A percentile compares a stretch with the other conserved stretches of the same genome.
Evolutionary conservation across 345 rosid species (phyloP).

Genomic region (Carallia pectinifolia): DNA sequence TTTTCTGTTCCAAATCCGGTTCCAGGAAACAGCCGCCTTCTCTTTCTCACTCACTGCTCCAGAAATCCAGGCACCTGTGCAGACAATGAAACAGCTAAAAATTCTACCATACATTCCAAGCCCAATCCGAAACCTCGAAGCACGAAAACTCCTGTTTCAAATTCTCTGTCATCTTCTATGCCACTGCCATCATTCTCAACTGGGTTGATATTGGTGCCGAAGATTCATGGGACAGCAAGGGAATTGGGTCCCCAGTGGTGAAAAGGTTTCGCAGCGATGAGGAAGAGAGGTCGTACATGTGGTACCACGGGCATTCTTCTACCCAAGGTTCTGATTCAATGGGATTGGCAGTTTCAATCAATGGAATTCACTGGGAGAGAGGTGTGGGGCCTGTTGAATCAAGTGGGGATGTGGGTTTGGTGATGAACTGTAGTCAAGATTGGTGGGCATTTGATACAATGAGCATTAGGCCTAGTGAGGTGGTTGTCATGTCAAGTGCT

Average conservation of each 20-base stretch:
- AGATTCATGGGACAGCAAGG: slow-evolving; percentile 64
- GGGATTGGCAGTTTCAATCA: slow-evolving; percentile 72
- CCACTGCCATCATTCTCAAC: slow-evolving; percentile 14
- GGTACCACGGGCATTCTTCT: slow-evolving; percentile 69
- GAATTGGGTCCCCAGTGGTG: slow-evolving; percentile 81
- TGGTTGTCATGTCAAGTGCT: slow-evolving; percentile 68
- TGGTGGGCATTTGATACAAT: slow-evolving; percentile 89
- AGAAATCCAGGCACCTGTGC: slow-evolving; percentile 35
- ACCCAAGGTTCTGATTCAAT: slow-evolving; percentile 42
- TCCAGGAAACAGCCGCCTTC: slow-evolving; percentile 13
- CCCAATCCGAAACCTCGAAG: slow-evolving; percentile 9
- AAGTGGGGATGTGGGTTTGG: slow-evolving; percentile 63
- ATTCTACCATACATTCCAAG: slow-evolving; percentile 17
- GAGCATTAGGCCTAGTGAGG: slow-evolving; percentile 66
- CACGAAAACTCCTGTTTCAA: slow-evolving; percentile 17
- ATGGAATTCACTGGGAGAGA: slow-evolving; percentile 87
- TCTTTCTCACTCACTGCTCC: slow-evolving; percentile 50
- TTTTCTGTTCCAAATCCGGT: slow-evolving; percentile 17
- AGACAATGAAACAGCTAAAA: slow-evolving; percentile 30
- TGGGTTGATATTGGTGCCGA: slow-evolving; percentile 57
- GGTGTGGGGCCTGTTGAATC: slow-evolving; percentile 39
- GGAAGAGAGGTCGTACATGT: slow-evolving; percentile 89
- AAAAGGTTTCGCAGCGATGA: slow-evolving; percentile 76
- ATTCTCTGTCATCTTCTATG: slow-evolving; percentile 15
- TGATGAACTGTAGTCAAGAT: slow-evolving; percentile 56